These are phyloP conservation scores for Trypanosoma theileri DNA, from an alignment of 208 protist genomes.

Conservation along the genomic window DNA sequence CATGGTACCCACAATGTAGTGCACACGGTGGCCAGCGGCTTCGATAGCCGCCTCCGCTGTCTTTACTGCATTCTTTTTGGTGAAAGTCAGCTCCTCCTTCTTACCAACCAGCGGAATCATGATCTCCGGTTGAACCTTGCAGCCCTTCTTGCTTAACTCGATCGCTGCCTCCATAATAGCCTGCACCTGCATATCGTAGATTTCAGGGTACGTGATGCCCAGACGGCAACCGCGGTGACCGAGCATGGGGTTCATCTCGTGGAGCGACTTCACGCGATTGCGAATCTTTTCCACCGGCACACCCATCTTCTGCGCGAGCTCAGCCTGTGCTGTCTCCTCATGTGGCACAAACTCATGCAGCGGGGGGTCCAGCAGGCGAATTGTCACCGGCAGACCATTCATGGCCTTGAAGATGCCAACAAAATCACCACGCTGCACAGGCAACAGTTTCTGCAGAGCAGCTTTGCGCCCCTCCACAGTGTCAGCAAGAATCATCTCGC, in stretches of 20 bases:
- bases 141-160: slow-evolving; percentile 54
- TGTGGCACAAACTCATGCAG: slow-evolving; percentile 96
- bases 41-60: slow-evolving; percentile 67
- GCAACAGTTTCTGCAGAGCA: slow-evolving; percentile 87
- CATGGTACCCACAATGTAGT: slow-evolving; percentile 93
- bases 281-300: slow-evolving; percentile 61
- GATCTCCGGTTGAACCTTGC: slow-evolving; percentile 79
- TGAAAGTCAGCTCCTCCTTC: slow-evolving; percentile 81
- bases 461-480: slow-evolving; percentile 57
- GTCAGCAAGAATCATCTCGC: slow-evolving; percentile 94
- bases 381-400: slow-evolving; percentile 86
- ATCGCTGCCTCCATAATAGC: slow-evolving; percentile 93
- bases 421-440: slow-evolving; percentile 91
- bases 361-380: slow-evolving; percentile 95
- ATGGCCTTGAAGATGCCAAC: slow-evolving; percentile 91
- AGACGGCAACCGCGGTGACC: slow-evolving; percentile 94
- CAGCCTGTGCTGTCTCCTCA: slow-evolving; percentile 55
- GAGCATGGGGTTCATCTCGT: slow-evolving; percentile 96
- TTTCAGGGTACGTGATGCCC: slow-evolving; percentile 92
- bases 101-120: slow-evolving; percentile 93
- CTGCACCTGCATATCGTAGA: slow-evolving; percentile 94
- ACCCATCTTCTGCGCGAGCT: slow-evolving; percentile 72
- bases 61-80: slow-evolving; percentile 66
- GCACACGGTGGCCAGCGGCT: slow-evolving; percentile 39
- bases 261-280: slow-evolving; percentile 73